Evolutionary conservation across 2,329 filamentous ascomycete genomes (phyloP).

Genomic region (Paecilomyces sp.): DNA sequence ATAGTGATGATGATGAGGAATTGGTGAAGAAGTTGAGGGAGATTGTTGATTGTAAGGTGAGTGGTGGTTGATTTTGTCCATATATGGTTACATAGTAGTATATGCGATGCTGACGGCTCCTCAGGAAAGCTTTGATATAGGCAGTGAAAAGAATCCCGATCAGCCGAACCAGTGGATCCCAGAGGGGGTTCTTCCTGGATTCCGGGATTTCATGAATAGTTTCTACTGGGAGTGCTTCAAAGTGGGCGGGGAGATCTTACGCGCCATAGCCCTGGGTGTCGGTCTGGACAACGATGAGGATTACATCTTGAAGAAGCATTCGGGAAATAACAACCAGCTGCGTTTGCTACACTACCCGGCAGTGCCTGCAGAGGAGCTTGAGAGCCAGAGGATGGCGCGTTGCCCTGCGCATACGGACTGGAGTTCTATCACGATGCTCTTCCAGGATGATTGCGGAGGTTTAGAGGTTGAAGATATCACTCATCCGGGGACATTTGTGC

Average conservation of each 20-base stretch:
- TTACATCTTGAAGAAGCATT: slow-evolving; percentile 44
- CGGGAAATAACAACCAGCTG: slow-evolving; percentile 52
- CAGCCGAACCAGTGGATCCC: slow-evolving; percentile 48
- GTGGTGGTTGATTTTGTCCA: not conserved
- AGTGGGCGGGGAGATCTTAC: slow-evolving; percentile 40
- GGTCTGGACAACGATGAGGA: slow-evolving; percentile 37
- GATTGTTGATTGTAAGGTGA: slow-evolving; percentile 47
- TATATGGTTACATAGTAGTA: no score
- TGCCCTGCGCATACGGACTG: slow-evolving; percentile 51
- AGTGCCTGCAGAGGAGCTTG: slow-evolving; percentile 38
- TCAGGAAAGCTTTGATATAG: slow-evolving; percentile 48
- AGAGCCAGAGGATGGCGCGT: slow-evolving; percentile 37
- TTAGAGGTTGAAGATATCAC: slow-evolving; percentile 44
- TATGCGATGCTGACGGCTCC: not conserved
- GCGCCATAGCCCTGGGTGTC: slow-evolving; percentile 40
- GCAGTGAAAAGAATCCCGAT: slow-evolving; percentile 37
- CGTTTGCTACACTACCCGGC: slow-evolving; percentile 54
- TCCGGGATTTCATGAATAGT: slow-evolving; percentile 40
- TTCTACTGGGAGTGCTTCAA: slow-evolving; percentile 46
- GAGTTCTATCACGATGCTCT: slow-evolving; percentile 47
- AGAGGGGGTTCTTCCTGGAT: slow-evolving; percentile 38
- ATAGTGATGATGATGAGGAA: slow-evolving; percentile 31
- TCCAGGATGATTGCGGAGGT: slow-evolving; percentile 48
- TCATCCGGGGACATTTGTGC: slow-evolving; percentile 32
- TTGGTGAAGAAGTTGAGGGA: slow-evolving; percentile 35